Evolutionary conservation across 352 stramenopile genomes (phyloP), one percentile per base, ranked within the genome.

Genomic region (Globisporangium acanthophoron): DNA sequence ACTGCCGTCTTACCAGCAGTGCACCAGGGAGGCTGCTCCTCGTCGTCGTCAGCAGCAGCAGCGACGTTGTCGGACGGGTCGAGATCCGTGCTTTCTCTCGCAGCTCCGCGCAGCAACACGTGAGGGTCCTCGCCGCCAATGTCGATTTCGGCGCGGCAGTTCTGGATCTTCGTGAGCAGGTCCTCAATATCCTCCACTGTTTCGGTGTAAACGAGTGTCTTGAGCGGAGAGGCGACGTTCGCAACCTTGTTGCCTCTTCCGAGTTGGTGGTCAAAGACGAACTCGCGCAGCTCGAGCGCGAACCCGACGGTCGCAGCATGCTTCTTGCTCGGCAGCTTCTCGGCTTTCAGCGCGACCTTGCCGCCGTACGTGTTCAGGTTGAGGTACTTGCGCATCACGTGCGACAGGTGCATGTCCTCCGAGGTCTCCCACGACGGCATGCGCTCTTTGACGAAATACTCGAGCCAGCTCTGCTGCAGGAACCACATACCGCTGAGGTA

Each of bases 401-500:
- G 74, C 11, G 73, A 85, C 13, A 85, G 56, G 33, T 87, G 77
- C 74, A 85, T 87, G 46, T 87, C 73, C 24, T 87, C 74, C 1
- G 74, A 68, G 2, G 74, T 85, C n/a, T 61, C 61, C 72, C 74
- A 85, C 12, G 69, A 75, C 21, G 77, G 74, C 18, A 62, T 58
- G 4, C 73, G 72, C 52, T 87, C 76, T 37, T 83, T 83, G 39
- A 74, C 67, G 54, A 87, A 87, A 52, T 83, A 83, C 55, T 87
- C 76, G 29, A 87, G 72, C 76, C 74, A 87, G 7, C 64, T 72
- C 46, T 87, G 74, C 53, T 87, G 63, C 4, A 87, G 39, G 45
- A 85, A 85, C 76, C 76, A 87, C 76, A 87, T 87, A 5, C 76
- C 76, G 52, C 76, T 76, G 33, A 85, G 67, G 48, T 87, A 87